Percentiles rank a stretch among this genome's conserved stretches.
Evolutionary conservation across 108 stramenopile species (phyloP).

Genomic region (Fragilaria radians): DNA sequence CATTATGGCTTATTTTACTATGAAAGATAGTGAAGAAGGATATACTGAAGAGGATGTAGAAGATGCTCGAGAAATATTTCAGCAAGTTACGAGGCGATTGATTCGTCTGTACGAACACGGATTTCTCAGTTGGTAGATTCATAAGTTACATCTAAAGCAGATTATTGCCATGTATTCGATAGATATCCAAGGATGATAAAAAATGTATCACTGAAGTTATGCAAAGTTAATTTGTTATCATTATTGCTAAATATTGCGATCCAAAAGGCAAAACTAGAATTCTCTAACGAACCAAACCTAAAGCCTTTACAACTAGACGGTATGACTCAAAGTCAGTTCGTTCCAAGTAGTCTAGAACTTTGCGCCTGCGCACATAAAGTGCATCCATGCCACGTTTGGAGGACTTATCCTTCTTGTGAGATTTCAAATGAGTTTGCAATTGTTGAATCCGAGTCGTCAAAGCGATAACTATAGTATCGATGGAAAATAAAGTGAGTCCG

Average conservation of each 20-base stretch:
- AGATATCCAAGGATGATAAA: too few species aligned
- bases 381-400: conserved; percentile 79
- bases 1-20: conserved; percentile 62
- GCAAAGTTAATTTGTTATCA: too few species aligned
- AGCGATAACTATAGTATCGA: conserved; percentile 49
- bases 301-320: conserved; percentile 73
- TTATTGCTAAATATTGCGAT: too few species aligned
- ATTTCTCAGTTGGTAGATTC: conserved; percentile 67
- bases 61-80: conserved; percentile 45
- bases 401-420: conserved; percentile 77
- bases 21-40: conserved; percentile 35
- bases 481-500: too few species aligned
- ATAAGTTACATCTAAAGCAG: conserved; percentile 1
- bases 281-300: conserved; percentile 74
- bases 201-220: too few species aligned
- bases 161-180: too few species aligned
- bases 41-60: conserved; percentile 29
- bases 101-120: conserved; percentile 74
- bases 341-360: conserved; percentile 89
- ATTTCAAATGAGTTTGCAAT: conserved; percentile 74
- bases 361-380: conserved; percentile 74
- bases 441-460: conserved; percentile 88
- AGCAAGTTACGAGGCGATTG: conserved; percentile 63
- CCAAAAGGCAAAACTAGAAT: too few species aligned
- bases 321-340: conserved; percentile 84